Evolutionary conservation across 192 early-diverging fungal species (phyloP), one percentile per base, ranked within the genome.

Genomic region (Piromyces sp.): DNA sequence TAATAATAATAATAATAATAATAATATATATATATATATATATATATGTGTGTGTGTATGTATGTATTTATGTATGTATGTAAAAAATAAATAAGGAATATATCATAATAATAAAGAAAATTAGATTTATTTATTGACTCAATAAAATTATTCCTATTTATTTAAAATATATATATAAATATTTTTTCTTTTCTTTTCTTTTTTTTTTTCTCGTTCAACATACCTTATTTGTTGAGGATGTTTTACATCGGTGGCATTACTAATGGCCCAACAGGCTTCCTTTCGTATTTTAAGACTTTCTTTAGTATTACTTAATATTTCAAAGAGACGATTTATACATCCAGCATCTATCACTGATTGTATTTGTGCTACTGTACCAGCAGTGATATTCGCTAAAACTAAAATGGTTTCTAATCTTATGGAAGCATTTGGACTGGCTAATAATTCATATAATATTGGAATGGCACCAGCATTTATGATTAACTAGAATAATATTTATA

Each of bases 381-480:
- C 86, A 3, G 88, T 88, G 29, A 89, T 89, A 29, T 89, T 88
- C 29, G 88, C 88, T 29, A 89, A 82, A 22, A 87, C 87, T 85
- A 86, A 89, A 30, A 88, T 89, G 15, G 87, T 88, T 36, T 89
- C 88, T 79, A 89, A 89, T 31, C 88, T 86, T n/a, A 68, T 68
- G 5, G 51, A 68, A 26, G 91, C 87, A 80, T 89, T 91, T 79
- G 89, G 89, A 82, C 92, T 94, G 85, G 91, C 88, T 80, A 99
- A 90, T 58, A 99, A 90, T 88, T 94, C 89, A 80, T 96, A 92
- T 85, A 99, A 99, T 78, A 93, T 88, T 78, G 95, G 96, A 30
- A 99, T 94, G 22, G 97, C 96, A 58, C 94, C 94, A 79, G 92
- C 88, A n/a, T 95, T 92, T 82, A 98, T 96, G 13, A 98, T 96